phyloP scores from a whole-genome alignment of 1,139 yeast species.

The Yamadazyma triangularis region DNA sequence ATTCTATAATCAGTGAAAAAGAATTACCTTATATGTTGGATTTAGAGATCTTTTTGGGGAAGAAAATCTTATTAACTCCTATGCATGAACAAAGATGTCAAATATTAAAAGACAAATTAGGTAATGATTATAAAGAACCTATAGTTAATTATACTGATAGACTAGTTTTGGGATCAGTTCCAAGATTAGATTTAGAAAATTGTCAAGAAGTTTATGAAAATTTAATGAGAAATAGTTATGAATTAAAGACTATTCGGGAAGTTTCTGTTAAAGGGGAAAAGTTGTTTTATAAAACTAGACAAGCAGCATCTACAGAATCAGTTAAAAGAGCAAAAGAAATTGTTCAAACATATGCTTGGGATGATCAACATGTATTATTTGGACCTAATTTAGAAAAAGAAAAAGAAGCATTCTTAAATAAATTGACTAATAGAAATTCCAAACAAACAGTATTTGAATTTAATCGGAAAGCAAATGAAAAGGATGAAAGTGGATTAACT shows the following conservation, averaged over 20 bases:
- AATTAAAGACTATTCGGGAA: slow-evolving; percentile 56
- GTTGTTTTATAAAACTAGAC: slow-evolving; percentile 78
- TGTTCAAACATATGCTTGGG: slow-evolving; percentile 74
- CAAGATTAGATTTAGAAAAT: slow-evolving; percentile 66
- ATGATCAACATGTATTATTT: slow-evolving; percentile 74
- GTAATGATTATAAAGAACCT: slow-evolving; percentile 44
- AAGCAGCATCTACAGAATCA: slow-evolving; percentile 81
- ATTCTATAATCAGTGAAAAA: slow-evolving; percentile 76
- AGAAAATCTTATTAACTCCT: slow-evolving; percentile 65
- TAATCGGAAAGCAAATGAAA: slow-evolving; percentile 45
- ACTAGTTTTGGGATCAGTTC: slow-evolving; percentile 78
- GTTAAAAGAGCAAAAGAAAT: slow-evolving; percentile 82
- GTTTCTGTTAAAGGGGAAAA: slow-evolving; percentile 88
- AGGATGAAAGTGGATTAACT: slow-evolving; percentile 64
- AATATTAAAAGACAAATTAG: slow-evolving; percentile 42
- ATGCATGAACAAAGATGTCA: slow-evolving; percentile 63
- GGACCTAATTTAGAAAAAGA: slow-evolving; percentile 72
- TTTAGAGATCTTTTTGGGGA: slow-evolving; percentile 84
- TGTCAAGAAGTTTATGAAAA: slow-evolving; percentile 70
- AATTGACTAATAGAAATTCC: slow-evolving; percentile 59
- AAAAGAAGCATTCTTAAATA: slow-evolving; percentile 67
- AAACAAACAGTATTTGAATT: slow-evolving; percentile 95
- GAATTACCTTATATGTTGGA: slow-evolving; percentile 91
- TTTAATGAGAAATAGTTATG: slow-evolving; percentile 62
- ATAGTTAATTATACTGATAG: slow-evolving; percentile 68